Percentiles rank a stretch among this genome's conserved stretches.
Conservation (phyloP, 768 basidiomycete genomes). For the Gelatoporia subvermispora region DNA sequence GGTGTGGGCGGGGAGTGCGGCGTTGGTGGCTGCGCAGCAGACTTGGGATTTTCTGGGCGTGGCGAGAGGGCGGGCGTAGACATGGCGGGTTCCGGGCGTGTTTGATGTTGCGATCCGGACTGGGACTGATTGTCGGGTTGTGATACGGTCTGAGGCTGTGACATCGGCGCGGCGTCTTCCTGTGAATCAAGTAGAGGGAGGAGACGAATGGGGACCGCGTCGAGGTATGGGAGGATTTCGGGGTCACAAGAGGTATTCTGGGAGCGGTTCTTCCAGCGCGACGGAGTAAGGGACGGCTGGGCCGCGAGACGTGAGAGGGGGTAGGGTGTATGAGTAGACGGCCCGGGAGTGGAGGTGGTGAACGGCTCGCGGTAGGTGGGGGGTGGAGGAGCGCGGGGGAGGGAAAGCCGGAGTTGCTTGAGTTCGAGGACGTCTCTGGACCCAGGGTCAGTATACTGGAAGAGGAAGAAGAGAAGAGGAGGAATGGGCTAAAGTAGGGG, state of each 20-base stretch:
- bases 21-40: background rate
- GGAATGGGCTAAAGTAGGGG: background rate
- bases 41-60: background rate
- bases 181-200: constrained; percentile 42
- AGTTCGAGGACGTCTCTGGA: constrained; percentile 45
- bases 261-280: constrained; percentile 32
- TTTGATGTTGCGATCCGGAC: background rate
- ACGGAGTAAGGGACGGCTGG: constrained; percentile 35
- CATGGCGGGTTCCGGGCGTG: background rate
- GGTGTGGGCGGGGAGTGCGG: constrained; percentile 1
- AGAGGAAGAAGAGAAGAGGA: background rate
- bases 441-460: background rate
- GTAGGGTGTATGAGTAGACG: constrained; percentile 26
- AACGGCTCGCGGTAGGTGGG: constrained; percentile 20
- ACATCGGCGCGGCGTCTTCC: constrained; percentile 7
- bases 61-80: background rate
- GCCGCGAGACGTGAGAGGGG: constrained; percentile 32
- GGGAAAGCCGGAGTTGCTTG: constrained; percentile 61
- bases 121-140: background rate
- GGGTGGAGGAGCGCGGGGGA: constrained; percentile 39
- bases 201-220: constrained; percentile 56
- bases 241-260: constrained; percentile 15
- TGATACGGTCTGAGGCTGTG: constrained; percentile 1
- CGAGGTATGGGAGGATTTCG: constrained; percentile 27
- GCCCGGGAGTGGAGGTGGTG: constrained; percentile 22